These are phyloP conservation scores for Boletus sensibilis DNA, from an alignment of 768 basidiomycete genomes.

Conservation along the genomic window DNA sequence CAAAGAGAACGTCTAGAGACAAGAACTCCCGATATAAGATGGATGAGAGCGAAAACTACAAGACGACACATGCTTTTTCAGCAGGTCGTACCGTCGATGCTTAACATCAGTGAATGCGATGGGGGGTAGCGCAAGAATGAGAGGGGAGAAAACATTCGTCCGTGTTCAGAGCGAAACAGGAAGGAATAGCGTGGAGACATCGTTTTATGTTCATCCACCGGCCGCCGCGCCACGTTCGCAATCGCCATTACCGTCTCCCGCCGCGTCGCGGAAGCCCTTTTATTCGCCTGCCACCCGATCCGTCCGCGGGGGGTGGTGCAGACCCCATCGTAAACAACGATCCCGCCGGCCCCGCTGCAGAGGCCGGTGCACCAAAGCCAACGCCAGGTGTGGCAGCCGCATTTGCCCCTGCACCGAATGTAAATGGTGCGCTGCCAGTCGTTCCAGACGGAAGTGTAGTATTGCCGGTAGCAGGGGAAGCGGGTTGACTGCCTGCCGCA, in stretches of 20 bases:
- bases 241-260: conserved; percentile 24
- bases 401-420: conserved; percentile 39
- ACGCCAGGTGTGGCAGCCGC: conserved; percentile 37
- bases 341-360: conserved; percentile 31
- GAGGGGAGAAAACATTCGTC: conserved; percentile 7
- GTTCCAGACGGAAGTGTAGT: conserved; percentile 35
- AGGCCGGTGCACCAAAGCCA: conserved; percentile 41
- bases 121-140: conserved; percentile 23
- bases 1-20: conserved; percentile 12
- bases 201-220: conserved; percentile 10
- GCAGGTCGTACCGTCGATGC: conserved; percentile 18
- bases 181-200: conserved; percentile 4
- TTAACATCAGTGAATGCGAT: conserved; percentile 23
- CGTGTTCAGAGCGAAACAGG: conserved; percentile 13
- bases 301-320: conserved; percentile 42
- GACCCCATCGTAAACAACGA: conserved; percentile 62
- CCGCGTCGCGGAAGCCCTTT: conserved; percentile 55
- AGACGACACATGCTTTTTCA: conserved; percentile 6
- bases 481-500: conserved; percentile 52
- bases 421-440: conserved; percentile 24
- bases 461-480: conserved; percentile 50
- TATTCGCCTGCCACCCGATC: conserved; percentile 42
- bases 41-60: conserved; percentile 4
- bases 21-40: conserved; percentile 9
- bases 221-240: conserved; percentile 9